Evolutionary conservation across 495 filamentous ascomycete genomes (phyloP).

Genomic region (Cercophora samala): DNA sequence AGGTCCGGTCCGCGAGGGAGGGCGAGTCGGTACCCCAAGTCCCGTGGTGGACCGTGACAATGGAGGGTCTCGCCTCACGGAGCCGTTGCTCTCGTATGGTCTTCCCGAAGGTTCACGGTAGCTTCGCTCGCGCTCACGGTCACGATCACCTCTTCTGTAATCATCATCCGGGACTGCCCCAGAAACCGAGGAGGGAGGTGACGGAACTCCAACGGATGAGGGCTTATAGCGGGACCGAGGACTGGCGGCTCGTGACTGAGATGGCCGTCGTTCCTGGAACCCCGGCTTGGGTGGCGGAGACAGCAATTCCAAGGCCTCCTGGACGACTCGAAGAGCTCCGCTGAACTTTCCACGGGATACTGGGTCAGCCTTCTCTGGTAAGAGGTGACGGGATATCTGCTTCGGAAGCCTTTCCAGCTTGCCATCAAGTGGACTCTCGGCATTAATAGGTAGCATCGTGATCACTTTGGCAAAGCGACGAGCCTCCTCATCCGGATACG

Average conservation of each 20-base stretch:
- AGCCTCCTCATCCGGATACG: constrained; percentile 75
- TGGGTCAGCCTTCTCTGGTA: constrained; percentile 50
- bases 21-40: neutral
- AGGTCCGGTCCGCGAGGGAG: constrained; percentile 2
- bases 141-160: constrained; percentile 4
- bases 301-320: constrained; percentile 25
- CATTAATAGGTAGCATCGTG: constrained; percentile 67
- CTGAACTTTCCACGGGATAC: constrained; percentile 28
- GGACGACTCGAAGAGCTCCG: constrained; percentile 26
- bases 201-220: constrained; percentile 3
- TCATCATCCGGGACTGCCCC: neutral
- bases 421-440: constrained; percentile 55
- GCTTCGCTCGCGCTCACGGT: constrained; percentile 13
- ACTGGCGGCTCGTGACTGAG: constrained; percentile 4
- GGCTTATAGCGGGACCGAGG: constrained; percentile 16
- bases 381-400: constrained; percentile 68
- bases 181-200: constrained; percentile 4
- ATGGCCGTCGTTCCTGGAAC: neutral
- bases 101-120: constrained; percentile 9
- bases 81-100: constrained; percentile 17
- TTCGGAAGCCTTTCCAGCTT: constrained; percentile 74
- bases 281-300: neutral
- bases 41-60: neutral
- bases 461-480: constrained; percentile 70
- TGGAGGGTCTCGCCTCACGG: constrained; percentile 12